Percentiles rank a stretch among this genome's conserved stretches.
Evolutionary conservation across 139 green algal species (phyloP).

Genomic region (Medakamo hakoo): DNA sequence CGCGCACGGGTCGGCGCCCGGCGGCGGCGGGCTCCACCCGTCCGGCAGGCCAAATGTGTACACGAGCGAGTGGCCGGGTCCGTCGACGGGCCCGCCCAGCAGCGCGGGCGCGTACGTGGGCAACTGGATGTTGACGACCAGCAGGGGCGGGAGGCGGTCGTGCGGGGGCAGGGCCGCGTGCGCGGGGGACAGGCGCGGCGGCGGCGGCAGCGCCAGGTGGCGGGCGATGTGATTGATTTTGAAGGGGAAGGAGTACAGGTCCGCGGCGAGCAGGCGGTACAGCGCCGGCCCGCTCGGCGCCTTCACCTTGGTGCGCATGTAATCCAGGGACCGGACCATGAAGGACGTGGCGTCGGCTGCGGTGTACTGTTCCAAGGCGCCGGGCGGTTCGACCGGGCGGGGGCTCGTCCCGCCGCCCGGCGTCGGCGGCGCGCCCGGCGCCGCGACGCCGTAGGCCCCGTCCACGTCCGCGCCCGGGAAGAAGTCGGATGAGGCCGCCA

Average conservation of each 20-base stretch:
- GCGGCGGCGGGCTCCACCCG: slow-evolving; percentile 49
- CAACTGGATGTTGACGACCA: slow-evolving; percentile 75
- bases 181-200: slow-evolving; percentile 12
- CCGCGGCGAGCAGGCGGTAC: slow-evolving; percentile 51
- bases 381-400: too few species aligned
- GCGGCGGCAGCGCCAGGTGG: slow-evolving; percentile 40
- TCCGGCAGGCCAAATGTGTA: slow-evolving; percentile 60
- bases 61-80: slow-evolving; percentile 44
- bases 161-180: slow-evolving; percentile 14
- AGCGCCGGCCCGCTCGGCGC: slow-evolving; percentile 24
- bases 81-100: slow-evolving; percentile 44
- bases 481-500: too few species aligned
- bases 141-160: slow-evolving; percentile 40
- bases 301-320: slow-evolving; percentile 38
- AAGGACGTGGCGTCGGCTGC: too few species aligned
- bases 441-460: neutral
- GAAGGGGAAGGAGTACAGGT: slow-evolving; percentile 49
- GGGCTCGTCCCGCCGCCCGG: too few species aligned
- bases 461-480: neutral
- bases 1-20: slow-evolving; percentile 25
- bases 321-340: slow-evolving; percentile 8
- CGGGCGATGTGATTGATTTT: slow-evolving; percentile 59
- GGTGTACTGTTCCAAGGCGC: too few species aligned
- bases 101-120: slow-evolving; percentile 48
- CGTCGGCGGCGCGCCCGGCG: too few species aligned